Evolutionary conservation across 345 rosid genomes (phyloP).

Genomic region (Gynandropsis gynandra): DNA sequence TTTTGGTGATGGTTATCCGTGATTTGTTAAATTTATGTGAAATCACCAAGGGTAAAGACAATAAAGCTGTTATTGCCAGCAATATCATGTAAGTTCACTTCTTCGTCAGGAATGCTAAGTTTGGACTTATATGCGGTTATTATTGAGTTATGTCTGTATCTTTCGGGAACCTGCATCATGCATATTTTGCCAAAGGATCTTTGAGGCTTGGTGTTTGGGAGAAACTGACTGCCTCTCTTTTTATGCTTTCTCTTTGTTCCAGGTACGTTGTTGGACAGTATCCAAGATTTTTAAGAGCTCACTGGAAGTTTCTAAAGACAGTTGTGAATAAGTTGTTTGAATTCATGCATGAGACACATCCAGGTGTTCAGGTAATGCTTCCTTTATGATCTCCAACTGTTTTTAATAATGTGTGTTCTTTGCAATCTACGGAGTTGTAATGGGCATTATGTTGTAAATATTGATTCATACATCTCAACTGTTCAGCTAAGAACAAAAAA

Average conservation of each 20-base stretch:
- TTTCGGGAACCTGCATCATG: neutral
- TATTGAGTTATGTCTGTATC: neutral
- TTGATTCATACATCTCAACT: no score
- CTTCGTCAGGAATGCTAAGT: neutral
- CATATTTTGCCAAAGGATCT: slow-evolving; percentile 4
- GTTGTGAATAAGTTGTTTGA: slow-evolving; percentile 98
- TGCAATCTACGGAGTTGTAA: neutral
- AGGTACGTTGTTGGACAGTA: slow-evolving; percentile 99
- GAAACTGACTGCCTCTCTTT: slow-evolving; percentile 1
- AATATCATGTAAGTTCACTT: slow-evolving; percentile 80
- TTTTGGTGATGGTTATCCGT: slow-evolving; percentile 97
- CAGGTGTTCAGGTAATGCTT: slow-evolving; percentile 85
- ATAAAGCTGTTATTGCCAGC: slow-evolving; percentile 98
- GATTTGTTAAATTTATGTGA: slow-evolving; percentile 94
- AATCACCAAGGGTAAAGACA: slow-evolving; percentile 95
- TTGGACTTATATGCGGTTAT: neutral
- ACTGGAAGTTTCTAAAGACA: slow-evolving; percentile 97
- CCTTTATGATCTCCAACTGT: slow-evolving; percentile 4
- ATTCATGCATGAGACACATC: slow-evolving; percentile 99
- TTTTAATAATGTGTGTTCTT: neutral
- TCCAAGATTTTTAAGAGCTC: slow-evolving; percentile 97
- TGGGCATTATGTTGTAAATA: no score
- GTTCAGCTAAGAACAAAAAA: no score
- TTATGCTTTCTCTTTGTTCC: slow-evolving; percentile 24
- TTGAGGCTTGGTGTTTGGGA: neutral